phyloP scores from a whole-genome alignment of 1,139 yeast species.

The Candida mesenterica region DNA sequence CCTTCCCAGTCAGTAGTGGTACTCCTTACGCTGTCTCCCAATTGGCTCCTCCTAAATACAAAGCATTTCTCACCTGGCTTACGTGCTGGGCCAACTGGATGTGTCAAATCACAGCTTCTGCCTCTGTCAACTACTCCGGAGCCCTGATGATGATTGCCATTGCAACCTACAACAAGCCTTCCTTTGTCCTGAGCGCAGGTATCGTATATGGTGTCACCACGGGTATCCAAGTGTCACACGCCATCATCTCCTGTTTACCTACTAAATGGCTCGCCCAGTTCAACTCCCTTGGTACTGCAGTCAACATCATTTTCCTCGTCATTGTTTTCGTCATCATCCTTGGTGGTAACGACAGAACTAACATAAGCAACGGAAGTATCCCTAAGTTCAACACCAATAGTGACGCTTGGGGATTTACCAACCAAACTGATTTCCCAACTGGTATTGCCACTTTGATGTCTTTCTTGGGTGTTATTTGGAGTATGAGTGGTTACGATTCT shows the following conservation, averaged over 20 bases:
- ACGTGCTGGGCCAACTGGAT: constrained; percentile 38
- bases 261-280: constrained; percentile 59
- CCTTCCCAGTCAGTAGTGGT: constrained; percentile 50
- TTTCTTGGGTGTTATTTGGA: constrained; percentile 70
- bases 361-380: constrained; percentile 26
- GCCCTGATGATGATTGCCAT: constrained; percentile 62
- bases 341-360: constrained; percentile 49
- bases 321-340: constrained; percentile 58
- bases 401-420: constrained; percentile 55
- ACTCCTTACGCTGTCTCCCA: constrained; percentile 51
- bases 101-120: constrained; percentile 58
- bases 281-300: constrained; percentile 51
- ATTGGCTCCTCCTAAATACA: constrained; percentile 52
- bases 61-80: constrained; percentile 48
- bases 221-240: constrained; percentile 52
- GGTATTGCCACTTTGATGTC: constrained; percentile 63
- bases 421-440: constrained; percentile 65
- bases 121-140: constrained; percentile 61
- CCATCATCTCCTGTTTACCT: constrained; percentile 47
- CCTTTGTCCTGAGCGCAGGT: constrained; percentile 19
- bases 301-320: constrained; percentile 51
- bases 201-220: constrained; percentile 27
- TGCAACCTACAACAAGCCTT: constrained; percentile 27
- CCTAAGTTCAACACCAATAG: constrained; percentile 50
- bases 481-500: constrained; percentile 74